Evolutionary conservation across 352 stramenopile species (phyloP).

Genomic region (Phytophthora pini): DNA sequence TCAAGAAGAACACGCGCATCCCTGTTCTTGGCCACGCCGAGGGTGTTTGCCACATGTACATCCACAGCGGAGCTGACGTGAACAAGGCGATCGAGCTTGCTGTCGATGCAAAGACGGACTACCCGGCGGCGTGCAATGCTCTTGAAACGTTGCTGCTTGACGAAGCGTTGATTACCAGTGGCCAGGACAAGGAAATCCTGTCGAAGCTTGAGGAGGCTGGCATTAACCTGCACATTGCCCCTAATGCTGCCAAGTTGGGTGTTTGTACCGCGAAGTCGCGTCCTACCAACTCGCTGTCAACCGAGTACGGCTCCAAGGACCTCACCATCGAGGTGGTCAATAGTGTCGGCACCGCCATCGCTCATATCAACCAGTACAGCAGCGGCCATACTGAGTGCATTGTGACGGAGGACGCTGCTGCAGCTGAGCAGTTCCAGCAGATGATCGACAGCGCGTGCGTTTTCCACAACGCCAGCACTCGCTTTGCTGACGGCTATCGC

Average conservation of each 20-base stretch:
- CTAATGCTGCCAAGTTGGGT: conserved; percentile 80
- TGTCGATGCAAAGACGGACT: conserved; percentile 99
- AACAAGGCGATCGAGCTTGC: conserved; percentile 89
- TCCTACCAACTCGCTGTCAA: conserved; percentile 84
- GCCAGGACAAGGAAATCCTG: conserved; percentile 81
- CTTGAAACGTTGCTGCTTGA: conserved; percentile 97
- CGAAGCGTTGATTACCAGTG: conserved; percentile 79
- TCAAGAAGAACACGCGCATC: conserved; percentile 98
- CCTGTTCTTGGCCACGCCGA: conserved; percentile 98
- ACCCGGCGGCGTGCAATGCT: conserved; percentile 98
- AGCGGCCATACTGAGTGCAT: conserved; percentile 98
- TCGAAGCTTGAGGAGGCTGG: conserved; percentile 85
- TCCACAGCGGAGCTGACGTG: conserved; percentile 92
- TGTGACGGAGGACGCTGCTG: conserved; percentile 92
- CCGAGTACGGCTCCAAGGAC: conserved; percentile 95
- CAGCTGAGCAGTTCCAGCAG: conserved; percentile 76
- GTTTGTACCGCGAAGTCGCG: conserved; percentile 73
- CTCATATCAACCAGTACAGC: conserved; percentile 96
- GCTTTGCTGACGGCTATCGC: conserved; percentile 95
- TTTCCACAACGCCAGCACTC: conserved; percentile 98
- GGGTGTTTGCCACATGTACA: conserved; percentile 98
- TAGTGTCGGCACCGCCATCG: conserved; percentile 90
- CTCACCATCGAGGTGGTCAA: conserved; percentile 95
- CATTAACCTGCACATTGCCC: conserved; percentile 95
- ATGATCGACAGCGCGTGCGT: conserved; percentile 97